Conservation (phyloP, 345 rosid species). For the Raphanus sativus region DNA sequence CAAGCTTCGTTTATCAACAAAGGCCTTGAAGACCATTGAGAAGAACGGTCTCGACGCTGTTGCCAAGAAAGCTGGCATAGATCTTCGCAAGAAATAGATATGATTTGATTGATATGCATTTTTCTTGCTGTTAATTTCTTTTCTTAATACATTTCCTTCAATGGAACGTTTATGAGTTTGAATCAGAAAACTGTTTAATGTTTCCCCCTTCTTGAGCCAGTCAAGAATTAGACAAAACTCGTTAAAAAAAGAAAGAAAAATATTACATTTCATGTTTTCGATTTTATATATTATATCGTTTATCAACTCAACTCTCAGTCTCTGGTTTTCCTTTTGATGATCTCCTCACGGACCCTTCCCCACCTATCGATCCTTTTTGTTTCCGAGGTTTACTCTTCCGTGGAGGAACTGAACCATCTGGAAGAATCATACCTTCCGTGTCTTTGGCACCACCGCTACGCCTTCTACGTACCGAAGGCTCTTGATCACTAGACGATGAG, state of each 20-base stretch:
- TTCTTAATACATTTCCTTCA: constrained; percentile 24
- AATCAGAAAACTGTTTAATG: constrained; percentile 12
- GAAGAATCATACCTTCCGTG: not conserved
- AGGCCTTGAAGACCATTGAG: constrained; percentile 89
- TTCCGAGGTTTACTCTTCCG: constrained; percentile 35
- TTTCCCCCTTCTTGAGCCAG: not conserved
- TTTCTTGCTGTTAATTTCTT: constrained; percentile 12
- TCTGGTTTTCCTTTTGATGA: constrained; percentile 31
- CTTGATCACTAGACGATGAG: constrained; percentile 28
- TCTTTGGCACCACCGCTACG: constrained; percentile 21
- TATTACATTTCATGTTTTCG: constrained; percentile 17
- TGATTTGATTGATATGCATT: not conserved
- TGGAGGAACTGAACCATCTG: constrained; percentile 39
- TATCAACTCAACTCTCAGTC: constrained; percentile 26
- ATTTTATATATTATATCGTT: constrained; percentile 5
- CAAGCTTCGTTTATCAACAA: constrained; percentile 79
- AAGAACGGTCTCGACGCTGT: constrained; percentile 94
- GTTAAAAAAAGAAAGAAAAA: not conserved
- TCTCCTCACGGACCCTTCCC: constrained; percentile 34
- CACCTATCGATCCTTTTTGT: constrained; percentile 36
- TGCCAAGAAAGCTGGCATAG: constrained; percentile 94
- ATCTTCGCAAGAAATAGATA: constrained; percentile 60
- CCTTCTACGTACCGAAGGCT: constrained; percentile 35
- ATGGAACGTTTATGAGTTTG: constrained; percentile 6
- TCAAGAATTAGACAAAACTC: not conserved